These are phyloP conservation scores for Hanseniaspora opuntiae DNA, from an alignment of 805 yeast genomes.

Conservation along the genomic window DNA sequence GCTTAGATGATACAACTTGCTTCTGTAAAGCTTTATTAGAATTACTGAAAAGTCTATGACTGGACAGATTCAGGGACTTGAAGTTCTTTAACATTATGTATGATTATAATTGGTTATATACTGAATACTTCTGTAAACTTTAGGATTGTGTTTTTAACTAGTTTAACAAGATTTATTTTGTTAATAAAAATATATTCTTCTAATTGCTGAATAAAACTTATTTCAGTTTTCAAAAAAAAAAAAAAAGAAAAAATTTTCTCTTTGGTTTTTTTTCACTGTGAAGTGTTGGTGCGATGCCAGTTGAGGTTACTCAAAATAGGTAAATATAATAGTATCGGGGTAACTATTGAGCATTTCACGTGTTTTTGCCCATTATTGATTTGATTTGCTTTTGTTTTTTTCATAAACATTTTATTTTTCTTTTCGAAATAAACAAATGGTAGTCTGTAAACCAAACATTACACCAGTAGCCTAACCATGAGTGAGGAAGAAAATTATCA, in stretches of 20 bases:
- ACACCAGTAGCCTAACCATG: constrained; percentile 6
- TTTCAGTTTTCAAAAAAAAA: not conserved
- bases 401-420: too few species aligned
- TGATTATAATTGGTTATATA: not conserved
- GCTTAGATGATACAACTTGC: not conserved
- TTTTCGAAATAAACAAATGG: too few species aligned
- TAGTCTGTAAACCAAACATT: constrained; percentile 11
- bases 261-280: not conserved
- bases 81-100: not conserved
- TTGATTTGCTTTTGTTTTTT: too few species aligned
- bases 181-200: not conserved
- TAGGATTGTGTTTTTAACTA: not conserved
- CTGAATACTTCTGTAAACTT: not conserved
- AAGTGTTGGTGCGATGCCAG: too few species aligned
- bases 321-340: not conserved
- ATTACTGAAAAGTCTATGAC: not conserved
- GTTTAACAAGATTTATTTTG: too few species aligned
- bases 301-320: too few species aligned
- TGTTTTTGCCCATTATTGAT: too few species aligned
- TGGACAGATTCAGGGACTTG: not conserved
- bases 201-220: too few species aligned
- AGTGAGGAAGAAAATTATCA: not conserved
- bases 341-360: not conserved
- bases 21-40: not conserved
- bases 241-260: not conserved